phyloP scores from a whole-genome alignment of 352 stramenopile species.

The Pythium brassicae region DNA sequence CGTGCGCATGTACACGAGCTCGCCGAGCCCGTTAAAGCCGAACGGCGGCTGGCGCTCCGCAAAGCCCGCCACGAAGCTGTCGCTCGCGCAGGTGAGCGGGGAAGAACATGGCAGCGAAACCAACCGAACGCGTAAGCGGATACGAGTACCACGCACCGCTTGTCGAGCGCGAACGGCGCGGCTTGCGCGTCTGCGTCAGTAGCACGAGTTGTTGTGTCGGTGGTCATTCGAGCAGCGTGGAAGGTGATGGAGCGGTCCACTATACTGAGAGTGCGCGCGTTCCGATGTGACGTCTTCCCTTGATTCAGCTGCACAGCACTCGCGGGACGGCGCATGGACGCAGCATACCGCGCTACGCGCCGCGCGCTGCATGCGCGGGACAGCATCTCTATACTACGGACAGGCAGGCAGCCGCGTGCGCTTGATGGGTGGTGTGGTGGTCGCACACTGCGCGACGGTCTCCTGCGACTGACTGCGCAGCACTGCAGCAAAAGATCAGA shows the following conservation, averaged over 20 bases:
- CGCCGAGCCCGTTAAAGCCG: constrained; percentile 92
- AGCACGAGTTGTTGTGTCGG: background rate
- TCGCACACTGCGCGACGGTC: too few relatives aligned
- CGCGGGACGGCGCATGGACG: too few relatives aligned
- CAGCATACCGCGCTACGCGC: too few relatives aligned
- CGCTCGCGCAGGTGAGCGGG: background rate
- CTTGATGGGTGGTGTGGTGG: too few relatives aligned
- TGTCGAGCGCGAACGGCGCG: constrained; percentile 10
- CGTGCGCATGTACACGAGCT: constrained; percentile 91
- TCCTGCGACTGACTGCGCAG: too few relatives aligned
- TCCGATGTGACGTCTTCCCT: too few relatives aligned
- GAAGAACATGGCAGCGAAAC: background rate
- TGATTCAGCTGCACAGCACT: too few relatives aligned
- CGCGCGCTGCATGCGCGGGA: too few relatives aligned
- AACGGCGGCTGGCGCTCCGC: constrained; percentile 62
- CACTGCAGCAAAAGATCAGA: background rate
- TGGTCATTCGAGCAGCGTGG: background rate
- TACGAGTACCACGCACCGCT: constrained; percentile 15
- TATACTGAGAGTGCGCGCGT: too few relatives aligned
- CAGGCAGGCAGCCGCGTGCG: too few relatives aligned
- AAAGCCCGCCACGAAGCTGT: constrained; percentile 53
- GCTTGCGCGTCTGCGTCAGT: background rate
- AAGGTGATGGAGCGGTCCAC: background rate
- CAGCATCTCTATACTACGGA: background rate
- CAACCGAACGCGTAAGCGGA: too few relatives aligned